A percentile compares a stretch with the other conserved stretches of the same genome.
Conservation (phyloP, 306 rosid genomes). For the Lathyrus tuberosus region DNA sequence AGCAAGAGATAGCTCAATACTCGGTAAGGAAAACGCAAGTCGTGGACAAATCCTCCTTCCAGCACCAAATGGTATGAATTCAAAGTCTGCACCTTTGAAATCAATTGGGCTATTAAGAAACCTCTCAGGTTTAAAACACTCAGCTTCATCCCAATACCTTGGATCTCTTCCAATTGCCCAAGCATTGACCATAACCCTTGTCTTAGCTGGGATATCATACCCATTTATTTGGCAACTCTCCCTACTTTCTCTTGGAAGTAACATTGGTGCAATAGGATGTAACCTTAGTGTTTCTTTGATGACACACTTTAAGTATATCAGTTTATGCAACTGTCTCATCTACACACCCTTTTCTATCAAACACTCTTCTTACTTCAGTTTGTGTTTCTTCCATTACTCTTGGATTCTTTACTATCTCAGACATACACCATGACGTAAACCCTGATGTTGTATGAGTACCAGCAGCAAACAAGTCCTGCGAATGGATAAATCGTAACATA, state of each 20-base stretch:
- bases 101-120: constrained; percentile 21
- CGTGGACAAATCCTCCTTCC: background rate
- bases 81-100: background rate
- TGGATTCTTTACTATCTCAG: no score
- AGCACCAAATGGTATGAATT: constrained; percentile 12
- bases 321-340: no score
- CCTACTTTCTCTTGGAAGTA: background rate
- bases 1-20: no score
- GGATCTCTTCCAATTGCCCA: constrained; percentile 3
- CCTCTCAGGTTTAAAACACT: constrained; percentile 43
- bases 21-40: no score
- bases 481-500: background rate
- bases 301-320: no score
- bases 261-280: background rate
- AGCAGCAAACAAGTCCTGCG: constrained; percentile 45
- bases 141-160: constrained; percentile 30
- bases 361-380: no score
- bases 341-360: background rate
- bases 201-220: background rate
- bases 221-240: constrained; percentile 30
- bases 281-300: background rate
- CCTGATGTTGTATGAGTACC: no score
- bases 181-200: background rate
- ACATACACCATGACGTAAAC: no score
- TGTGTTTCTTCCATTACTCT: no score